phyloP scores from a whole-genome alignment of 2,329 filamentous ascomycete genomes.

The Colletotrichum chlorophyti region DNA sequence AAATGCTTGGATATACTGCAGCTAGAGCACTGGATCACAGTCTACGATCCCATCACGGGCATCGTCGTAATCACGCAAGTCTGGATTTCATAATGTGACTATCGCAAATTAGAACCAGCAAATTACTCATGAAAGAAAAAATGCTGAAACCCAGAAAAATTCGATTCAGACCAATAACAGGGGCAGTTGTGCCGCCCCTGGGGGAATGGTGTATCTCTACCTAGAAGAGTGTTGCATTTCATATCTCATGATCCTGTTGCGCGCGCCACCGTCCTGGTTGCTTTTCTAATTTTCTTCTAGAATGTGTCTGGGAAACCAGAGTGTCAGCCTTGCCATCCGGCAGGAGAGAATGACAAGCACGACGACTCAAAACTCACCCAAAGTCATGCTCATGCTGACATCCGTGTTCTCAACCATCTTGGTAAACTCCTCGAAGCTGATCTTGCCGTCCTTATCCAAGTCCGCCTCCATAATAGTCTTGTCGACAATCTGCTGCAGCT shows the following conservation, averaged over 20 bases:
- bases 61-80: too few relatives aligned
- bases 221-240: slow-evolving; percentile 25
- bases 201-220: slow-evolving; percentile 21
- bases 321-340: neutral
- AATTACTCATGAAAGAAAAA: neutral
- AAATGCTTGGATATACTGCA: too few relatives aligned
- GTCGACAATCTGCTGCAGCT: slow-evolving; percentile 98
- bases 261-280: slow-evolving; percentile 4
- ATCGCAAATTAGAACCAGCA: neutral
- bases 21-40: too few relatives aligned
- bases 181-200: neutral
- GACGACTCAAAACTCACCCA: slow-evolving; percentile 57
- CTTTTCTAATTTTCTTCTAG: slow-evolving; percentile 14
- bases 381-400: slow-evolving; percentile 77
- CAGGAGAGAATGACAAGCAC: neutral
- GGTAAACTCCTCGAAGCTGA: slow-evolving; percentile 98
- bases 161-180: slow-evolving; percentile 10
- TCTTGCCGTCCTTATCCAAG: slow-evolving; percentile 93
- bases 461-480: slow-evolving; percentile 99
- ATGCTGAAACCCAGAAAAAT: slow-evolving; percentile 3
- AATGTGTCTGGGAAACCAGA: slow-evolving; percentile 21
- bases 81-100: too few relatives aligned
- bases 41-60: too few relatives aligned
- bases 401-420: slow-evolving; percentile 98
- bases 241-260: slow-evolving; percentile 26